Percentiles rank a stretch among this genome's conserved stretches.
Evolutionary conservation across 805 yeast genomes (phyloP).

Genomic region (Cyberlindnera galapagoensis): DNA sequence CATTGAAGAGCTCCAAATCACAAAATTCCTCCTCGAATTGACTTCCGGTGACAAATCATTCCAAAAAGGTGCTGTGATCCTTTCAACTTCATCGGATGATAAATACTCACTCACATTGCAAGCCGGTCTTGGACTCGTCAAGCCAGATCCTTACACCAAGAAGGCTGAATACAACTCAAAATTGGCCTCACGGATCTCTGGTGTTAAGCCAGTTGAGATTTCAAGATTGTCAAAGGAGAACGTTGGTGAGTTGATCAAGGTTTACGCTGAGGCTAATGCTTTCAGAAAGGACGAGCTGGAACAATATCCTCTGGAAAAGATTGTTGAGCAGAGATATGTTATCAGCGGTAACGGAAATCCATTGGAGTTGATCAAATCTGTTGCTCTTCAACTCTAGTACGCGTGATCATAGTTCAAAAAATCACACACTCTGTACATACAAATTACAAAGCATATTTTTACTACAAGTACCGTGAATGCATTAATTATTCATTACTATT

Average conservation of each 20-base stretch:
- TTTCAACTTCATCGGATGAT: constrained; percentile 55
- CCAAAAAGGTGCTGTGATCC: constrained; percentile 54
- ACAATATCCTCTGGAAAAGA: constrained; percentile 27
- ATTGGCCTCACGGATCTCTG: constrained; percentile 41
- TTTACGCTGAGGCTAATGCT: constrained; percentile 33
- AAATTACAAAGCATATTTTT: too few relatives aligned
- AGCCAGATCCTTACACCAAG: constrained; percentile 51
- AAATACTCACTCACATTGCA: constrained; percentile 48
- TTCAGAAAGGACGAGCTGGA: constrained; percentile 30
- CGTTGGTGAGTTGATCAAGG: constrained; percentile 34
- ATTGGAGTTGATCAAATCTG: constrained; percentile 20
- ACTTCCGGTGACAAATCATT: constrained; percentile 49
- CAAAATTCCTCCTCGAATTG: constrained; percentile 46
- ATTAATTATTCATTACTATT: too few relatives aligned
- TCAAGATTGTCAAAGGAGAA: constrained; percentile 40
- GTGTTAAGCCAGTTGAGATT: constrained; percentile 34
- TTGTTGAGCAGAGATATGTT: constrained; percentile 44
- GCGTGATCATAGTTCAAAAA: too few relatives aligned
- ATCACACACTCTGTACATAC: too few relatives aligned
- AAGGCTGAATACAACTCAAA: constrained; percentile 44
- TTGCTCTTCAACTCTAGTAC: constrained; percentile 21
- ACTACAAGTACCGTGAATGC: too few relatives aligned
- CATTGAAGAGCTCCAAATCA: constrained; percentile 57
- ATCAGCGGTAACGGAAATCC: constrained; percentile 66
- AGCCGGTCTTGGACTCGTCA: constrained; percentile 47